A percentile compares a stretch with the other conserved stretches of the same genome.
Evolutionary conservation across 2,329 filamentous ascomycete species (phyloP).

Genomic region (Calonectria pauciramosa): DNA sequence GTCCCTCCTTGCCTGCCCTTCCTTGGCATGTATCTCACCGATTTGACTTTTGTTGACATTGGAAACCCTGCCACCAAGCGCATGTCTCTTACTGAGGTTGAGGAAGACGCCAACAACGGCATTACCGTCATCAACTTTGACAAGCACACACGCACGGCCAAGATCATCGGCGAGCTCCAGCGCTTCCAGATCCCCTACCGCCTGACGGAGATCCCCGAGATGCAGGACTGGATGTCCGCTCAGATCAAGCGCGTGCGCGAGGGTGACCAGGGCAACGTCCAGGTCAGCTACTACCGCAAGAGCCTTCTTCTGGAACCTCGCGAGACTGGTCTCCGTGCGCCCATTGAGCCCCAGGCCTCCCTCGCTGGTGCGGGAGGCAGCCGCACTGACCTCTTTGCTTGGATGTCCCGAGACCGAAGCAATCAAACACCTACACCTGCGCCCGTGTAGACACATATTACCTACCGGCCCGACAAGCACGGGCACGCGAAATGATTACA

Average conservation of each 20-base stretch:
- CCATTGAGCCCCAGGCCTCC: conserved; percentile 50
- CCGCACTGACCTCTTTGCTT: conserved; percentile 62
- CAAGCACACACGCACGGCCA: conserved; percentile 94
- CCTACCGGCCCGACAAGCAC: not conserved
- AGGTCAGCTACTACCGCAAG: conserved; percentile 80
- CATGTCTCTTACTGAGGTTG: conserved; percentile 66
- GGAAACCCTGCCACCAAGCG: conserved; percentile 90
- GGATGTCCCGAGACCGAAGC: conserved; percentile 64
- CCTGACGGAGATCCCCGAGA: conserved; percentile 84
- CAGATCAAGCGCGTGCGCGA: conserved; percentile 84
- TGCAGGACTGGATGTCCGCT: conserved; percentile 92
- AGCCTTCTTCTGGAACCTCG: conserved; percentile 87
- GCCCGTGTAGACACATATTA: conserved; percentile 38
- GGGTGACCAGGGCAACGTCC: conserved; percentile 67
- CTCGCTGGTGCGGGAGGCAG: conserved; percentile 46
- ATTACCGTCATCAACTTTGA: conserved; percentile 96
- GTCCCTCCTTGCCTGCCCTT: conserved; percentile 95
- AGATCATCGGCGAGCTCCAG: conserved; percentile 95
- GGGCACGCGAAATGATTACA: conserved; percentile 22
- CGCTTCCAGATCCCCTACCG: conserved; percentile 96
- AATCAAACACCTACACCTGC: conserved; percentile 48
- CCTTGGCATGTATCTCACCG: conserved; percentile 95
- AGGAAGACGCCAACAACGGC: conserved; percentile 74
- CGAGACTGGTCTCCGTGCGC: conserved; percentile 58
- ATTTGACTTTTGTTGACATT: conserved; percentile 95